phyloP scores from a whole-genome alignment of 2,329 filamentous ascomycete species.

The Cercospora sp. region DNA sequence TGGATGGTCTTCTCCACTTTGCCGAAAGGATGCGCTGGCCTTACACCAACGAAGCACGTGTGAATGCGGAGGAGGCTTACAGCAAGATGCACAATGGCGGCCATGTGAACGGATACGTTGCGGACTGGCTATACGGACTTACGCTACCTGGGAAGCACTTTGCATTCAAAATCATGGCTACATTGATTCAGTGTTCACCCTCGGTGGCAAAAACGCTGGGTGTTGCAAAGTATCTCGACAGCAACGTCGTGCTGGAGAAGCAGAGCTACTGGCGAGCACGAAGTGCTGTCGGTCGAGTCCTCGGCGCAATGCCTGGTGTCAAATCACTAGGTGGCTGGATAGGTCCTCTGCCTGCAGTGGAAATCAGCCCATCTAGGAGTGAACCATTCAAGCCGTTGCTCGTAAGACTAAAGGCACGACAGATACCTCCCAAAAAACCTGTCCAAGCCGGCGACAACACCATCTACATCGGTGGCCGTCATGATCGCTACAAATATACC shows the following conservation, averaged over 20 bases:
- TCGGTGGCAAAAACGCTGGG: background rate
- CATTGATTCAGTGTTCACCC: conserved; percentile 5
- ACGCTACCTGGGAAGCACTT: background rate
- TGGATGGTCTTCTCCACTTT: background rate
- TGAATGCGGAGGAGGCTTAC: background rate
- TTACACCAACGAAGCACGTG: background rate
- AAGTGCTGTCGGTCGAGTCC: background rate
- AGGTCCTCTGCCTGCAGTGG: background rate
- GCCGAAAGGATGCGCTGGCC: conserved; percentile 4
- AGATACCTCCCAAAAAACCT: background rate
- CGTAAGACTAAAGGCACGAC: background rate
- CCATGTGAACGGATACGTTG: background rate
- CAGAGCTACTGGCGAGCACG: conserved; percentile 4
- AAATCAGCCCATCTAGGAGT: background rate
- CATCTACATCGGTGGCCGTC: background rate
- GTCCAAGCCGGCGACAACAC: background rate
- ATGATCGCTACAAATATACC: background rate
- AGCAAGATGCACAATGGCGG: background rate
- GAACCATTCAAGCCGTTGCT: background rate
- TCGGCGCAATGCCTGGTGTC: background rate
- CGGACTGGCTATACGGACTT: conserved; percentile 4
- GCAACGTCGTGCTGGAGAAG: background rate
- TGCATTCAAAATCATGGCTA: conserved; percentile 8
- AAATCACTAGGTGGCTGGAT: background rate
- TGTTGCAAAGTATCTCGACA: background rate